These are phyloP conservation scores for Globisporangium orthogonon DNA, from an alignment of 352 stramenopile genomes.

Conservation along the genomic window DNA sequence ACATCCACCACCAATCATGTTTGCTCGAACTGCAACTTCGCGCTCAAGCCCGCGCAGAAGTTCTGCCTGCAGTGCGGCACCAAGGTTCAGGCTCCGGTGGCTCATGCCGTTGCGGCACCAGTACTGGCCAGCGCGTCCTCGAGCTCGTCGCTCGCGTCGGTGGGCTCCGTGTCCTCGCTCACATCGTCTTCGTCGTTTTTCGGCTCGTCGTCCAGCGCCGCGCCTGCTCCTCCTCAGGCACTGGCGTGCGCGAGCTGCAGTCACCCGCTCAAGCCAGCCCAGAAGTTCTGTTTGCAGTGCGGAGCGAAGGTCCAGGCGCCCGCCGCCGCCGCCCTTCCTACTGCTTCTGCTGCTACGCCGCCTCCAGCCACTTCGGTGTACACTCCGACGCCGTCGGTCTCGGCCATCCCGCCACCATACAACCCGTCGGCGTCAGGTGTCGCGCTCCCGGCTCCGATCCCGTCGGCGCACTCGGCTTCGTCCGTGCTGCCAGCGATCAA, in stretches of 20 bases:
- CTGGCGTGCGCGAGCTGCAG: constrained; percentile 41
- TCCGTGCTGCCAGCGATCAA: constrained; percentile 38
- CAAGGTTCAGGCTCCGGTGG: constrained; percentile 23
- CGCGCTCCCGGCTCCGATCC: constrained; percentile 50
- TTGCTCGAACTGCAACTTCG: constrained; percentile 40
- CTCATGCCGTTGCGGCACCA: background rate
- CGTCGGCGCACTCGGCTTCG: constrained; percentile 25
- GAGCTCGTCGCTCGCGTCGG: background rate
- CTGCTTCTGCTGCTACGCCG: background rate
- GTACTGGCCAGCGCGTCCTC: constrained; percentile 7
- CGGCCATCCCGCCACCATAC: constrained; percentile 17
- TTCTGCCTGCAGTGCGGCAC: constrained; percentile 78
- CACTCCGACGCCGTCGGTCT: background rate
- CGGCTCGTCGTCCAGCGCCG: background rate
- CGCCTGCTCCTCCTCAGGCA: constrained; percentile 12
- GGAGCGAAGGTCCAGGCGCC: constrained; percentile 40
- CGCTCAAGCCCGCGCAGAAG: constrained; percentile 59
- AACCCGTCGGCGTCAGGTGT: constrained; percentile 26
- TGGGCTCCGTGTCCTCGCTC: background rate
- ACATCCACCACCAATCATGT: constrained; percentile 11
- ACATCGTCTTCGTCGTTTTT: constrained; percentile 16
- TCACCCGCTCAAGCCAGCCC: constrained; percentile 42
- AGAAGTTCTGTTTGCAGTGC: constrained; percentile 83
- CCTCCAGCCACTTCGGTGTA: constrained; percentile 6
- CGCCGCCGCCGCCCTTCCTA: background rate